Percentiles rank a stretch among this genome's conserved stretches.
These are phyloP conservation scores for Coemansia sp. DNA, from an alignment of 192 early-diverging fungal species.

Conservation along the genomic window DNA sequence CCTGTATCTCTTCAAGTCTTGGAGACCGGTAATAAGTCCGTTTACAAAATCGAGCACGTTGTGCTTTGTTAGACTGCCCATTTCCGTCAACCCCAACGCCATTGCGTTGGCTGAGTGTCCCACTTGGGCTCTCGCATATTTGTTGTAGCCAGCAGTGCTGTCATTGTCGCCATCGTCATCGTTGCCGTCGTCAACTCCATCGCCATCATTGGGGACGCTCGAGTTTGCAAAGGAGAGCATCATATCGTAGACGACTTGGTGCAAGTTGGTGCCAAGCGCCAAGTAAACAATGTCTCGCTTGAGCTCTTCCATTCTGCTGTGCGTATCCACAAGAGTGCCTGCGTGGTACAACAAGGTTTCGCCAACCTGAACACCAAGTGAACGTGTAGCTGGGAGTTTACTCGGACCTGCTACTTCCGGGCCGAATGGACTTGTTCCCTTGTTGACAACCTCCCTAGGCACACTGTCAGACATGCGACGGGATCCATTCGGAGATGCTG, in stretches of 20 bases:
- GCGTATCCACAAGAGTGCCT: background rate
- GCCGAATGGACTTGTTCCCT: no score
- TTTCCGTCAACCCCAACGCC: slow-evolving; percentile 18
- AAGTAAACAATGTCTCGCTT: slow-evolving; percentile 32
- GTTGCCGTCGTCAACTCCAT: background rate
- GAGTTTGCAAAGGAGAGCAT: slow-evolving; percentile 1
- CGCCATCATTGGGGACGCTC: background rate
- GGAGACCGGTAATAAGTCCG: slow-evolving; percentile 24
- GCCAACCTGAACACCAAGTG: background rate
- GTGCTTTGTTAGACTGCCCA: slow-evolving; percentile 31
- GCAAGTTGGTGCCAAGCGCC: slow-evolving; percentile 32
- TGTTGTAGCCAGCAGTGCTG: no score
- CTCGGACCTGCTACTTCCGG: no score
- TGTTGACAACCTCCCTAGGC: no score
- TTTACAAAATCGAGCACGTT: slow-evolving; percentile 33
- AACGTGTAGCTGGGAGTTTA: background rate
- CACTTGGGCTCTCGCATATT: no score
- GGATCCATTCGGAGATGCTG: no score
- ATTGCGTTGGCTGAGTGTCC: slow-evolving; percentile 17
- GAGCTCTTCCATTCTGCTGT: slow-evolving; percentile 20
- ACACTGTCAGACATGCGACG: no score
- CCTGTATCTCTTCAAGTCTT: slow-evolving; percentile 1
- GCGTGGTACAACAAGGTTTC: background rate
- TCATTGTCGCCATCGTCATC: background rate
- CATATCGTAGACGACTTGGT: slow-evolving; percentile 23